Evolutionary conservation across 2,329 filamentous ascomycete genomes (phyloP).

Genomic region (Talaromyces sp.): DNA sequence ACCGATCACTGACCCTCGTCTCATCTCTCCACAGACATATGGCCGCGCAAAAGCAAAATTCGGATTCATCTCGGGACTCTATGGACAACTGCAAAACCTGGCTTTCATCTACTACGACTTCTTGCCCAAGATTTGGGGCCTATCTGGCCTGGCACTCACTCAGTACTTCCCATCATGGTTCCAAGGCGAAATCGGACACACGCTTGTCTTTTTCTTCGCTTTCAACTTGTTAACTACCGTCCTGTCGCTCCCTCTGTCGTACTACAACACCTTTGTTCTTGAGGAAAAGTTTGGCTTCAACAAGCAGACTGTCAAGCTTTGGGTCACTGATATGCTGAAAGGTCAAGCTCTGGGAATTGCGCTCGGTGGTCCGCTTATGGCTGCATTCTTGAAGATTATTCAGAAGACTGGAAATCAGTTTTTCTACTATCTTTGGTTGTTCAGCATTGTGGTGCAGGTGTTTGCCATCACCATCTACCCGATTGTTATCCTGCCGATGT

Average conservation of each 20-base stretch:
- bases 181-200: conserved; percentile 88
- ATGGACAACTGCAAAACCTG: conserved; percentile 80
- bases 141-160: conserved; percentile 69
- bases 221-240: conserved; percentile 79
- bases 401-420: conserved; percentile 89
- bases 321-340: conserved; percentile 87
- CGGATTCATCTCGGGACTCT: conserved; percentile 72
- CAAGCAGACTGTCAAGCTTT: conserved; percentile 88
- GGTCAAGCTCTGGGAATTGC: conserved; percentile 73
- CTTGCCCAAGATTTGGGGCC: conserved; percentile 82
- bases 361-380: conserved; percentile 80
- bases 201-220: conserved; percentile 81
- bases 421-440: conserved; percentile 97
- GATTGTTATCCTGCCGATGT: conserved; percentile 85
- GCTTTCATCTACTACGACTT: conserved; percentile 86
- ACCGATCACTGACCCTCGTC: background rate
- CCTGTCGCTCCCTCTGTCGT: conserved; percentile 70
- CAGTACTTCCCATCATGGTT: conserved; percentile 71
- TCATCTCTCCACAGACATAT: conserved; percentile 58
- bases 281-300: conserved; percentile 99
- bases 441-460: conserved; percentile 81
- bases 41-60: conserved; percentile 94
- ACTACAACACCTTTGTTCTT: conserved; percentile 93
- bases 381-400: conserved; percentile 88
- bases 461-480: conserved; percentile 97